A percentile compares a stretch with the other conserved stretches of the same genome.
Conservation (phyloP, 2,329 filamentous ascomycete species). For the Teratosphaeria gauchensis region DNA sequence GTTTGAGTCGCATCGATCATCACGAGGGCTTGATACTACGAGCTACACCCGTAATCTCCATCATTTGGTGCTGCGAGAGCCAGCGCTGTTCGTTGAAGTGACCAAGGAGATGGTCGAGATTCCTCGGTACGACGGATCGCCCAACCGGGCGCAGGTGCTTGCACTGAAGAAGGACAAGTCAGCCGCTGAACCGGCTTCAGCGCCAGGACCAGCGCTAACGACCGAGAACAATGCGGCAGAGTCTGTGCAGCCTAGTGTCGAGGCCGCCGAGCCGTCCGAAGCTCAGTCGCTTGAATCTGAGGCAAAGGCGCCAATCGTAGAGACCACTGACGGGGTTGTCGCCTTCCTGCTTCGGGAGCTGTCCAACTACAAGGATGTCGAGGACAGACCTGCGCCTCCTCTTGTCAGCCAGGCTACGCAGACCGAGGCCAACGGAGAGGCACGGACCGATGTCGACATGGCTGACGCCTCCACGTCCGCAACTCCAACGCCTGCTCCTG, state of each 20-base stretch:
- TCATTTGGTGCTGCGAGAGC: conserved; percentile 69
- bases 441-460: conserved; percentile 43
- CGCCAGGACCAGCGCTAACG: not conserved
- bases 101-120: conserved; percentile 78
- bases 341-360: conserved; percentile 91
- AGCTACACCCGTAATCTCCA: conserved; percentile 68
- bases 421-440: conserved; percentile 24
- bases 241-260: conserved; percentile 6
- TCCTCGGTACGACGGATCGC: conserved; percentile 47
- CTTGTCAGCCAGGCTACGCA: conserved; percentile 35
- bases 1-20: conserved; percentile 47
- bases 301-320: conserved; percentile 71
- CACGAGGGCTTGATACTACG: conserved; percentile 54
- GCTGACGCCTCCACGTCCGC: conserved; percentile 23
- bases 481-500: conserved; percentile 5
- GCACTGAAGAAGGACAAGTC: conserved; percentile 36
- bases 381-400: conserved; percentile 59
- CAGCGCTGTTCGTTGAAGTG: conserved; percentile 77
- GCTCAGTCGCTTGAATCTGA: conserved; percentile 53
- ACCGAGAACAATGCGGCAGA: conserved; percentile 33
- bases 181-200: conserved; percentile 23
- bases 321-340: conserved; percentile 89
- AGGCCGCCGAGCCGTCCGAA: conserved; percentile 37
- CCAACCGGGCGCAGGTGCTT: conserved; percentile 43
- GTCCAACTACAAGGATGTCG: conserved; percentile 82